Percentiles rank a stretch among this genome's conserved stretches.
Evolutionary conservation across 176 grass and related monocot species (phyloP).

Genomic region (Tillandsia leiboldiana): DNA sequence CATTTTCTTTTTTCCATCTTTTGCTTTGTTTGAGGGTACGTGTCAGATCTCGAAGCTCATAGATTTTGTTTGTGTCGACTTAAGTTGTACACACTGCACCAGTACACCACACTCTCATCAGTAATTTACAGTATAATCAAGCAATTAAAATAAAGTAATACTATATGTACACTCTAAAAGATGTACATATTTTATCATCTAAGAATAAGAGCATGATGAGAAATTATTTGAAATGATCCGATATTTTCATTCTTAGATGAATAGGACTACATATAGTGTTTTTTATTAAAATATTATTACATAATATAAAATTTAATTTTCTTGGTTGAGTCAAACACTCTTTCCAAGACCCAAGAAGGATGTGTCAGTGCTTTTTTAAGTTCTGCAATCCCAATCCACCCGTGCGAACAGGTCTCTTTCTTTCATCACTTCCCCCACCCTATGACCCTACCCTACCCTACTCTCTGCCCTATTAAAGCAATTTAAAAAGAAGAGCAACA

Average conservation of each 20-base stretch:
- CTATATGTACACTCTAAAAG: too few relatives aligned
- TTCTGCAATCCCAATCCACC: background rate
- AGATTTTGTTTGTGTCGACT: background rate
- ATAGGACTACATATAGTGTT: too few relatives aligned
- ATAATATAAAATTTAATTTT: background rate
- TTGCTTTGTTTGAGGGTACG: slow-evolving; percentile 20
- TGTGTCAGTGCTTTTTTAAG: too few relatives aligned
- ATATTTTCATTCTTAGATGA: too few relatives aligned
- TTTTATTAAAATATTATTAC: background rate
- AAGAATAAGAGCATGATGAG: too few relatives aligned
- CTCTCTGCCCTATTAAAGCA: background rate
- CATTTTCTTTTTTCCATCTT: slow-evolving; percentile 10
- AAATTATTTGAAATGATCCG: too few relatives aligned
- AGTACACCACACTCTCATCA: too few relatives aligned
- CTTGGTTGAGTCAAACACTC: slow-evolving; percentile 10
- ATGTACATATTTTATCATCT: too few relatives aligned
- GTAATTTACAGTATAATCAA: too few relatives aligned
- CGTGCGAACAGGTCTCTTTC: background rate
- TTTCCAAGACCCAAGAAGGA: slow-evolving; percentile 8
- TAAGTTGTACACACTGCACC: too few relatives aligned
- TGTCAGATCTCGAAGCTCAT: slow-evolving; percentile 9
- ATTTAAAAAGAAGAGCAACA: too few relatives aligned
- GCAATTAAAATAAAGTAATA: background rate
- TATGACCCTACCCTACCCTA: background rate
- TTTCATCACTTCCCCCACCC: slow-evolving; percentile 6